These are phyloP conservation scores for Neofusicoccum laricinum DNA, from an alignment of 2,329 filamentous ascomycete species.

Conservation along the genomic window DNA sequence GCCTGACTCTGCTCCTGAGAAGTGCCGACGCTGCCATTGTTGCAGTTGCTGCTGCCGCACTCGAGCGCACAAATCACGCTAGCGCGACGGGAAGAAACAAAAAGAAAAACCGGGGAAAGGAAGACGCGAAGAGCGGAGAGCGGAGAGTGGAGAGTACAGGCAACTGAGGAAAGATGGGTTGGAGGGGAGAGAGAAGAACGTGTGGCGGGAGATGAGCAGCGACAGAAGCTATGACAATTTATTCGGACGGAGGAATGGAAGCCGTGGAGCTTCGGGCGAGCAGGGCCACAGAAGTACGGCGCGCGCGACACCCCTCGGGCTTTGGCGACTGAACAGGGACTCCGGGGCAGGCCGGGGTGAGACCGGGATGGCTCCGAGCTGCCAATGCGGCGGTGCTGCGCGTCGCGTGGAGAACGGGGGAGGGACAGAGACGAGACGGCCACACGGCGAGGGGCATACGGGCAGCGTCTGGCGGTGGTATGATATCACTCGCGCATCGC, in stretches of 20 bases:
- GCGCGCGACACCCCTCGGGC: neutral
- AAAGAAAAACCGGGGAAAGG: neutral
- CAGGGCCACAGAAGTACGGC: neutral
- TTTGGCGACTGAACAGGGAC: neutral
- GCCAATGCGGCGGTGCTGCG: neutral
- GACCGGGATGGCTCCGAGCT: neutral
- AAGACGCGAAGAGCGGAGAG: neutral
- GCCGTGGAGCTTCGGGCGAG: neutral
- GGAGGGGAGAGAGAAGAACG: neutral
- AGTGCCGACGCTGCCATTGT: constrained; percentile 64
- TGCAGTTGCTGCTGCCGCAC: neutral
- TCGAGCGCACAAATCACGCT: neutral
- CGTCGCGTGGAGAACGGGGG: neutral
- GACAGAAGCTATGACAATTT: constrained; percentile 11
- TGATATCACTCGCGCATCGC: constrained; percentile 1
- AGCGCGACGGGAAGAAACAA: neutral
- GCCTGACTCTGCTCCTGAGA: constrained; percentile 70
- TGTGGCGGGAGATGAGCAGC: constrained; percentile 3
- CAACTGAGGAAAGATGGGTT: neutral
- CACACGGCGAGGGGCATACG: neutral
- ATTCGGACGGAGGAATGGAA: constrained; percentile 14
- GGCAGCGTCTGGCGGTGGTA: neutral
- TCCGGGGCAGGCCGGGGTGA: constrained; percentile 5
- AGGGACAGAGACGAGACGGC: neutral
- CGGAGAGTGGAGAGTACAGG: neutral